Evolutionary conservation across 164 flowering plant genomes (phyloP).

Genomic region (Piper longum): DNA sequence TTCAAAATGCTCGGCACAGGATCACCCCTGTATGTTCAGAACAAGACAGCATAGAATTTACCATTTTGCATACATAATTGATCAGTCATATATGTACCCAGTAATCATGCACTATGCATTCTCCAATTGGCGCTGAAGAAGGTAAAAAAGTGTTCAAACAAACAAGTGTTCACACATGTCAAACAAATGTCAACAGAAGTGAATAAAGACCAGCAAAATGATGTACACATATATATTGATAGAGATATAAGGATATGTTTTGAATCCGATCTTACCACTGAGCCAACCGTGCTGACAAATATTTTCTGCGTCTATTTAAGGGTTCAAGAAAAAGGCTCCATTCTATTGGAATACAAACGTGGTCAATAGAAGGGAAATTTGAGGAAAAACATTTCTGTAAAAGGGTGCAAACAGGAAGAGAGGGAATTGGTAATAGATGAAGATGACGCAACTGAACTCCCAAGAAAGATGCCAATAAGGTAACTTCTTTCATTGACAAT

Average conservation of each 20-base stretch:
- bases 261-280: conserved; percentile 39
- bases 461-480: conserved; percentile 63
- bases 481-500: conserved; percentile 39
- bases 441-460: conserved; percentile 75
- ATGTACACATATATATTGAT: too few relatives aligned
- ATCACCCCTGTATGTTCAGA: conserved; percentile 56
- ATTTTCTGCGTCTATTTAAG: conserved; percentile 36
- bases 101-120: background rate
- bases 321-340: conserved; percentile 43
- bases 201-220: too few relatives aligned
- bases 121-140: background rate
- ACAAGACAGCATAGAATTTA: background rate
- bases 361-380: conserved; percentile 3
- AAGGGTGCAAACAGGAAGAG: conserved; percentile 11
- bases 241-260: background rate
- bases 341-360: conserved; percentile 28
- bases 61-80: background rate
- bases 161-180: too few relatives aligned
- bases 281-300: conserved; percentile 36
- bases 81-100: too few relatives aligned
- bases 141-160: background rate
- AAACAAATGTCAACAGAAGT: too few relatives aligned
- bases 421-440: conserved; percentile 59
- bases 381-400: background rate
- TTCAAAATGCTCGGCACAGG: conserved; percentile 62